Evolutionary conservation across 1,284 basidiomycete genomes (phyloP).

Genomic region (Mycosarcoma maydis): DNA sequence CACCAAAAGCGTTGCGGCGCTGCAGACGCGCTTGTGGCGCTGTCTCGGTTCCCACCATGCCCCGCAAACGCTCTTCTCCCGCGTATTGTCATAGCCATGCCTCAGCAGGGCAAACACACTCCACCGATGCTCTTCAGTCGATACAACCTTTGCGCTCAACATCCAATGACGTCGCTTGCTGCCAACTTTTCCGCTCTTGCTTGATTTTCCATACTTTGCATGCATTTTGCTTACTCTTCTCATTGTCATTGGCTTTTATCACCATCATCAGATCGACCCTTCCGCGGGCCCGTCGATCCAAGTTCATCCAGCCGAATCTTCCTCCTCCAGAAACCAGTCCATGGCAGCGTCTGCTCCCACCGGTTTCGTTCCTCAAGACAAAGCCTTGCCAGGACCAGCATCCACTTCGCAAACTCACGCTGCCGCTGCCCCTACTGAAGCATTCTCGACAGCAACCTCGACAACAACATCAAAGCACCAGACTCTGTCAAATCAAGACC

Average conservation of each 20-base stretch:
- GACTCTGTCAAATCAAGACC: constrained; percentile 3
- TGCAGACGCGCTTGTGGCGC: too few relatives aligned
- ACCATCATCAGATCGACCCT: constrained; percentile 19
- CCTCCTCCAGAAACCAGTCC: constrained; percentile 17
- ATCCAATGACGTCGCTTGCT: too few relatives aligned
- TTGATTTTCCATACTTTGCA: not conserved
- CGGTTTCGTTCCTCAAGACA: constrained; percentile 35
- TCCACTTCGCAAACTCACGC: constrained; percentile 41
- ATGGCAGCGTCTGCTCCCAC: constrained; percentile 15
- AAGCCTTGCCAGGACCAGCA: constrained; percentile 29
- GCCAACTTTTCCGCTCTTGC: too few relatives aligned
- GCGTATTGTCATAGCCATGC: too few relatives aligned
- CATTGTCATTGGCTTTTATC: not conserved
- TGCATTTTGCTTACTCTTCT: not conserved
- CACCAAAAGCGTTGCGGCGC: not conserved
- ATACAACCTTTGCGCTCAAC: too few relatives aligned
- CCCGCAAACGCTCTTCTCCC: too few relatives aligned
- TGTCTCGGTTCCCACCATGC: too few relatives aligned
- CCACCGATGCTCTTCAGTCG: too few relatives aligned
- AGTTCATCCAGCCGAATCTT: constrained; percentile 30
- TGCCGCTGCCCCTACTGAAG: constrained; percentile 11
- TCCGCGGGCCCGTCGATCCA: constrained; percentile 34
- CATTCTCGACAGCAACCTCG: not conserved
- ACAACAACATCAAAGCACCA: constrained; percentile 2
- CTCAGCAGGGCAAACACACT: too few relatives aligned